phyloP scores from a whole-genome alignment of 768 basidiomycete species.

The Royoungia palumana region DNA sequence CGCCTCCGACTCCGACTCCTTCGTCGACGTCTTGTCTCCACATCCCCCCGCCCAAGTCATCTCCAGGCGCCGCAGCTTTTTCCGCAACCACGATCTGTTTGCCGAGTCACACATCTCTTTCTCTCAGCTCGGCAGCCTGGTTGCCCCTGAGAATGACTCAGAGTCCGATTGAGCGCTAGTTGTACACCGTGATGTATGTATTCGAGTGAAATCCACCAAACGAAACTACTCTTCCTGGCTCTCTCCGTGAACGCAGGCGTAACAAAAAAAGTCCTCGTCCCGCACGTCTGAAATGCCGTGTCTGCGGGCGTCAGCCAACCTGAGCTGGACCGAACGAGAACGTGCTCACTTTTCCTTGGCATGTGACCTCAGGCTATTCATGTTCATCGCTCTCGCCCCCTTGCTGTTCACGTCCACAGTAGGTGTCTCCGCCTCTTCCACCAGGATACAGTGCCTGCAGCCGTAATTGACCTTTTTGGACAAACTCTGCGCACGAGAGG shows the following conservation, averaged over 20 bases:
- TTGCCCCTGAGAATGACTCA: constrained; percentile 7
- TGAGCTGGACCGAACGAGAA: background rate
- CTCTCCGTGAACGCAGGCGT: background rate
- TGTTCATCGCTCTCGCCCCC: constrained; percentile 36
- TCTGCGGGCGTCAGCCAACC: constrained; percentile 32
- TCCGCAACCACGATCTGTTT: constrained; percentile 26
- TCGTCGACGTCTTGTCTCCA: constrained; percentile 22
- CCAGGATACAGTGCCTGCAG: constrained; percentile 50
- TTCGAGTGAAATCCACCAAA: too few relatives aligned
- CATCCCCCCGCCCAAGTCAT: constrained; percentile 1
- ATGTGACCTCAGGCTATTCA: constrained; percentile 62
- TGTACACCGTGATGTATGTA: too few relatives aligned
- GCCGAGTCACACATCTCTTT: constrained; percentile 27
- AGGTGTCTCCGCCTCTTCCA: background rate
- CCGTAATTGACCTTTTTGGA: constrained; percentile 41
- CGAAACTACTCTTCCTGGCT: too few relatives aligned
- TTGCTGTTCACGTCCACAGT: background rate
- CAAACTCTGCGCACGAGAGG: constrained; percentile 22
- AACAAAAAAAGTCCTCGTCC: constrained; percentile 54
- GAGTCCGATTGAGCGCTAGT: background rate
- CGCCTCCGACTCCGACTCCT: constrained; percentile 9
- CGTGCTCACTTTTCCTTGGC: constrained; percentile 54
- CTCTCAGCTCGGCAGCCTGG: constrained; percentile 24
- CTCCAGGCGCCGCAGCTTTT: constrained; percentile 10
- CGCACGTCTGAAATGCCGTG: constrained; percentile 45